These are phyloP conservation scores for Claviceps sp. DNA, from an alignment of 2,329 filamentous ascomycete genomes.

Conservation along the genomic window DNA sequence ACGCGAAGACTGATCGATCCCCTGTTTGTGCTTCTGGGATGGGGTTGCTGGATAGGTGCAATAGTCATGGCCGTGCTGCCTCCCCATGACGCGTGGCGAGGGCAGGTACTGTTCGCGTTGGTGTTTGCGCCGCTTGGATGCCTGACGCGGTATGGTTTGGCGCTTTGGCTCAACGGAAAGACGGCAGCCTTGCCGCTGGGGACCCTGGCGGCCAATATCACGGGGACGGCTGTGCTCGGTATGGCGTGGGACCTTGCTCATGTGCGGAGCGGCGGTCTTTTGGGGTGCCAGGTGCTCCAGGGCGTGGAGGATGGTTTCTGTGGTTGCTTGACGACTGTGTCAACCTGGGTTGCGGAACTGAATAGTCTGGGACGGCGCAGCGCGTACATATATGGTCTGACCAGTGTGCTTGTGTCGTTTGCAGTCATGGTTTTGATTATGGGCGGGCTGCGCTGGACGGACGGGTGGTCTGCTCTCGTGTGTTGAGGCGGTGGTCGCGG, in stretches of 20 bases:
- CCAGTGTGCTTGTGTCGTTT: conserved; percentile 47
- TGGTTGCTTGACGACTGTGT: conserved; percentile 52
- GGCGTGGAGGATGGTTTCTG: conserved; percentile 56
- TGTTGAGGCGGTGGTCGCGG: conserved; percentile 16
- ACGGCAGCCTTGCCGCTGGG: conserved; percentile 63
- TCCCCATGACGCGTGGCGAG: conserved; percentile 63
- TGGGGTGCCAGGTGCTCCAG: conserved; percentile 56
- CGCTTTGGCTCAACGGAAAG: conserved; percentile 55
- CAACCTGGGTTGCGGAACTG: conserved; percentile 53
- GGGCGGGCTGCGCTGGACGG: conserved; percentile 61
- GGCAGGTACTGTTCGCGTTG: conserved; percentile 58
- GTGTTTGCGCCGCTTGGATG: conserved; percentile 76
- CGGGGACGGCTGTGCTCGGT: conserved; percentile 61
- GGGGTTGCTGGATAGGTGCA: conserved; percentile 66
- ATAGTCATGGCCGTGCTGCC: conserved; percentile 59
- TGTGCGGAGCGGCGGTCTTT: conserved; percentile 36
- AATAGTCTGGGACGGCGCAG: conserved; percentile 36
- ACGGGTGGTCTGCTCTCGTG: conserved; percentile 33
- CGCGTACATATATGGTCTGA: conserved; percentile 53
- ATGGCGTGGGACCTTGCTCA: conserved; percentile 72
- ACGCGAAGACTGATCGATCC: conserved; percentile 52
- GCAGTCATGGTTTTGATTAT: conserved; percentile 54
- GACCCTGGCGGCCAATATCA: conserved; percentile 70
- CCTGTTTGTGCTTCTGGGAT: conserved; percentile 48
- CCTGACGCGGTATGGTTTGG: conserved; percentile 59